phyloP scores from a whole-genome alignment of 495 filamentous ascomycete genomes.

The Geoglossum glabrum region DNA sequence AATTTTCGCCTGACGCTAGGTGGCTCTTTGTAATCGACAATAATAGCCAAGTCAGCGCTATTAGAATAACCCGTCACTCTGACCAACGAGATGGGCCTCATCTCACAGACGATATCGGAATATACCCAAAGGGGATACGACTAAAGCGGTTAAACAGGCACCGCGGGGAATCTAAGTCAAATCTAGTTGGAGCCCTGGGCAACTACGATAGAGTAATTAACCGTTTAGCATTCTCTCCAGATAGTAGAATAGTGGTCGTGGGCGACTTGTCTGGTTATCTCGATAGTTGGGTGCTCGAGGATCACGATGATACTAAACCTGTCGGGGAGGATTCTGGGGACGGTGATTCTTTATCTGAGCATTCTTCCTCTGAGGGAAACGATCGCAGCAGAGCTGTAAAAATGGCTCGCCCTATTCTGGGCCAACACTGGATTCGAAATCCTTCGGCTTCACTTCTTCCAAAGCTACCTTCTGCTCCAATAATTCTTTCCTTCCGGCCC shows the following conservation, averaged over 20 bases:
- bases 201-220: slow-evolving; percentile 58
- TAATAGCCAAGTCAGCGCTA: slow-evolving; percentile 23
- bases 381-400: slow-evolving; percentile 1
- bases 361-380: slow-evolving; percentile 12
- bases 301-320: slow-evolving; percentile 22
- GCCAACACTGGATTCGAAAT: slow-evolving; percentile 44
- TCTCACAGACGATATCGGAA: neutral
- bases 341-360: slow-evolving; percentile 10
- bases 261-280: slow-evolving; percentile 71
- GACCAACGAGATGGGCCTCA: neutral
- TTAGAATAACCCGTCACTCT: neutral
- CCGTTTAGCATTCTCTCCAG: slow-evolving; percentile 56
- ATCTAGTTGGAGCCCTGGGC: slow-evolving; percentile 35
- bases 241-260: slow-evolving; percentile 56
- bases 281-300: slow-evolving; percentile 61
- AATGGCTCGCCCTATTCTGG: slow-evolving; percentile 12
- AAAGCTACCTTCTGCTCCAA: slow-evolving; percentile 46
- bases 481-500: slow-evolving; percentile 59
- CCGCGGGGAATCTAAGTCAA: neutral
- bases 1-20: slow-evolving; percentile 29
- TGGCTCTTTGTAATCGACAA: slow-evolving; percentile 36
- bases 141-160: slow-evolving; percentile 39
- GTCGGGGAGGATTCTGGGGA: slow-evolving; percentile 12
- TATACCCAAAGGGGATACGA: slow-evolving; percentile 22
- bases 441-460: slow-evolving; percentile 52